A percentile compares a stretch with the other conserved stretches of the same genome.
Evolutionary conservation across 1,284 basidiomycete genomes (phyloP).

Genomic region (Ceratorhiza oryzae-sativae): DNA sequence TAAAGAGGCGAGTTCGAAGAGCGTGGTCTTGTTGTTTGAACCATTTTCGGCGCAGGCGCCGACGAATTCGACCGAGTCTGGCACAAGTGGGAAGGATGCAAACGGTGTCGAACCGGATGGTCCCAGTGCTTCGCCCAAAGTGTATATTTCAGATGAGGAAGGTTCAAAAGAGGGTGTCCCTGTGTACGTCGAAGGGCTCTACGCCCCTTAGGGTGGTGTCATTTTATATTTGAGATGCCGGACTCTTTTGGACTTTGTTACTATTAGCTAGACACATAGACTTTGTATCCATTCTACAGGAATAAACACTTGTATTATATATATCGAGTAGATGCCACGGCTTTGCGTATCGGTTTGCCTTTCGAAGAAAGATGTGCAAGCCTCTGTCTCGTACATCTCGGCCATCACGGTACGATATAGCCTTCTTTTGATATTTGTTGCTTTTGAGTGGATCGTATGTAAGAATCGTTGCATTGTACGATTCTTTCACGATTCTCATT

Average conservation of each 20-base stretch:
- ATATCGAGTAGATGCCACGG: too few species aligned
- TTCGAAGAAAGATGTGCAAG: too few species aligned
- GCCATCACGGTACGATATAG: too few species aligned
- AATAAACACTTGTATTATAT: too few species aligned
- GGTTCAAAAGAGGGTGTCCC: neutral
- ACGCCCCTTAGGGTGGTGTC: neutral
- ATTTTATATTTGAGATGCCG: conserved; percentile 10
- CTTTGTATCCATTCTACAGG: neutral
- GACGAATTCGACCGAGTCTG: neutral
- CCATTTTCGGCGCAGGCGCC: neutral
- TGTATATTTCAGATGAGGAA: too few species aligned
- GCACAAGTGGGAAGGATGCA: neutral
- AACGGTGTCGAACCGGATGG: neutral
- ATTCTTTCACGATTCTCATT: too few species aligned
- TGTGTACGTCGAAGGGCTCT: conserved; percentile 7
- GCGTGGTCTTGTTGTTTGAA: conserved; percentile 32
- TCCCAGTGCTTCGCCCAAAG: too few species aligned
- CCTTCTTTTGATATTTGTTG: too few species aligned
- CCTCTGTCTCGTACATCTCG: too few species aligned
- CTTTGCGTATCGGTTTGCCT: too few species aligned
- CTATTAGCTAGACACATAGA: neutral
- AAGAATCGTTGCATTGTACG: too few species aligned
- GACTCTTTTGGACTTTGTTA: neutral
- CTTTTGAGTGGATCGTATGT: too few species aligned
- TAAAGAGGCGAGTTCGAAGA: neutral